These are phyloP conservation scores for Botrytis tulipae DNA, from an alignment of 2,329 filamentous ascomycete species.

Conservation along the genomic window DNA sequence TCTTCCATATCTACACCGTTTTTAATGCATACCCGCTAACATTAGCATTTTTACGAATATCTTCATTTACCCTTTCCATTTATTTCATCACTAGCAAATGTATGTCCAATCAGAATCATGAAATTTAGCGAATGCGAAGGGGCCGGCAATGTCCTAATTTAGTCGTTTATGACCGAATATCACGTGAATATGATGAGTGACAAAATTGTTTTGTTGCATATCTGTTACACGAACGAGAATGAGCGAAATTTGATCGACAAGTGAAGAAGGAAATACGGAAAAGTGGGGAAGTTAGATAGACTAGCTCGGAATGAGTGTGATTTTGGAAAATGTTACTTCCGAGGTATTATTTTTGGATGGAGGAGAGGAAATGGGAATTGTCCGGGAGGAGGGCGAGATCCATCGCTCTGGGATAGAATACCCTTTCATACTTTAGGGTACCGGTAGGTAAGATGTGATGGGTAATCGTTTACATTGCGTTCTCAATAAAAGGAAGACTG, in stretches of 20 bases:
- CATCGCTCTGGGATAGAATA: neutral
- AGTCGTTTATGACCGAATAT: neutral
- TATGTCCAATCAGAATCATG: neutral
- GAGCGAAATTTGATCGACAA: neutral
- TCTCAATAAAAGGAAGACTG: neutral
- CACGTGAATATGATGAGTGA: neutral
- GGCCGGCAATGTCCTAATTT: neutral
- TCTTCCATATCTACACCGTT: neutral
- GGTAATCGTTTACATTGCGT: neutral
- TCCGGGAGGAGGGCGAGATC: neutral
- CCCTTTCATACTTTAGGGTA: neutral
- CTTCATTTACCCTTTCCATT: neutral
- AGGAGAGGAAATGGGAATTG: neutral
- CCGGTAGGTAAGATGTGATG: neutral
- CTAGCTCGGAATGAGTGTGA: neutral
- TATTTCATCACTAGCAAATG: neutral
- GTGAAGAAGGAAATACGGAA: neutral
- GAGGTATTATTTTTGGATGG: neutral
- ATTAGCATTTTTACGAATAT: neutral
- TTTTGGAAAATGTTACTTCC: neutral
- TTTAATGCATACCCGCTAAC: neutral
- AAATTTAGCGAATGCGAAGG: slow-evolving; percentile 14
- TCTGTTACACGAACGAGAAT: neutral
- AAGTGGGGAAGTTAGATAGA: neutral
- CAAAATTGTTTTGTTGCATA: neutral